These are phyloP conservation scores for Pyrenochaeta sp. DNA, from an alignment of 2,329 filamentous ascomycete genomes.

Conservation along the genomic window DNA sequence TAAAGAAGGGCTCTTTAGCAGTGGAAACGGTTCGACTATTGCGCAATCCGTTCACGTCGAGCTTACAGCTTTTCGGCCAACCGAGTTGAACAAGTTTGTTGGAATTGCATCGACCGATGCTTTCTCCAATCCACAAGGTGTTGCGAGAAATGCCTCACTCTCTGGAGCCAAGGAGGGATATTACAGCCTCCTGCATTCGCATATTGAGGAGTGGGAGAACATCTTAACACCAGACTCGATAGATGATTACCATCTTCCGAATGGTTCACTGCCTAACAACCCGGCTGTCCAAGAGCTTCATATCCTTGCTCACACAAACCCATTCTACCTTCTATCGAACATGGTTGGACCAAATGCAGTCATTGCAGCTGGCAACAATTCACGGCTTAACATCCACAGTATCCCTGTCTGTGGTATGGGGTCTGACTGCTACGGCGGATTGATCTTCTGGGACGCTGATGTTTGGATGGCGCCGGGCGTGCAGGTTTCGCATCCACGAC, in stretches of 20 bases:
- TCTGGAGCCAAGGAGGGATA: constrained; percentile 64
- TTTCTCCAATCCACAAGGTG: constrained; percentile 64
- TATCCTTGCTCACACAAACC: constrained; percentile 63
- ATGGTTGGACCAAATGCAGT: constrained; percentile 64
- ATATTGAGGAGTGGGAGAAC: constrained; percentile 68
- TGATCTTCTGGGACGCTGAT: constrained; percentile 73
- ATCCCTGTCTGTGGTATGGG: constrained; percentile 73
- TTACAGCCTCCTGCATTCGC: constrained; percentile 61
- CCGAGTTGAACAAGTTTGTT: constrained; percentile 71
- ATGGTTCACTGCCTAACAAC: constrained; percentile 66
- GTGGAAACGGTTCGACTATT: constrained; percentile 68
- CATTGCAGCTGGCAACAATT: constrained; percentile 56
- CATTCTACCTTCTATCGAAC: constrained; percentile 66
- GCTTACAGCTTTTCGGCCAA: constrained; percentile 62
- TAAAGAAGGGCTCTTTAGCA: constrained; percentile 59
- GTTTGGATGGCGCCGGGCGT: constrained; percentile 75
- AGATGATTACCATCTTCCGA: constrained; percentile 67
- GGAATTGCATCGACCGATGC: constrained; percentile 75
- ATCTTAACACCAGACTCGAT: constrained; percentile 69
- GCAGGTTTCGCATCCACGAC: constrained; percentile 69
- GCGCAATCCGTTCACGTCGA: constrained; percentile 66
- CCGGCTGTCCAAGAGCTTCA: constrained; percentile 65
- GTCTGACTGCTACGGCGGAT: constrained; percentile 72
- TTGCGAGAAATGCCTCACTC: constrained; percentile 65
- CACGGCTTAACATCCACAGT: constrained; percentile 67